Conservation (phyloP, 768 basidiomycete species). For the Mycena metata region DNA sequence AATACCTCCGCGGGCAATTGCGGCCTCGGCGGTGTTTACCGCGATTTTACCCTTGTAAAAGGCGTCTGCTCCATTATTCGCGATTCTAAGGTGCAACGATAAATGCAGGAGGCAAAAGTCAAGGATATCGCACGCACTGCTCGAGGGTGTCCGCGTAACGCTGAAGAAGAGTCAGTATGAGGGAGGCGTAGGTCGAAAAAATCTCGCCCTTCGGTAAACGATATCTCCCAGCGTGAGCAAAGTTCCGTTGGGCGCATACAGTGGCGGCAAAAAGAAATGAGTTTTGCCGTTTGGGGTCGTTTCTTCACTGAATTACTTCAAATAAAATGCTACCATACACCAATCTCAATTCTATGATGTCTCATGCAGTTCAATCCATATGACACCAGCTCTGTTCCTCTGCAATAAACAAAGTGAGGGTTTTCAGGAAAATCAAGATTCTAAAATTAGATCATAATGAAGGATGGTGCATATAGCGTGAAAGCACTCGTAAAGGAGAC, state of each 20-base stretch:
- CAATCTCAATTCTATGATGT: too few species aligned
- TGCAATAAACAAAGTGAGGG: too few species aligned
- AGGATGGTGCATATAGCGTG: too few species aligned
- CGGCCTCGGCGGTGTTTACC: conserved; percentile 31
- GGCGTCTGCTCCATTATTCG: conserved; percentile 39
- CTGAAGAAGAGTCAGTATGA: conserved; percentile 3
- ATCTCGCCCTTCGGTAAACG: conserved; percentile 39
- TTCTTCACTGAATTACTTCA: too few species aligned
- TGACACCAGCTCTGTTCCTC: too few species aligned
- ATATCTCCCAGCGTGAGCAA: conserved; percentile 38
- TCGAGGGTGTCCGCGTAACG: conserved; percentile 45
- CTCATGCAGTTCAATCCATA: too few species aligned
- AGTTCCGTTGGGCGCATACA: conserved; percentile 46
- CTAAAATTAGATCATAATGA: too few species aligned
- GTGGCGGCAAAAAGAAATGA: too few species aligned
- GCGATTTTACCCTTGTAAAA: conserved; percentile 42
- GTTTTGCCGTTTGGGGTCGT: too few species aligned
- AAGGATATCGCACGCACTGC: not conserved
- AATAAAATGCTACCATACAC: too few species aligned
- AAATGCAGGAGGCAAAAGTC: not conserved
- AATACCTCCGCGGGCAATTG: conserved; percentile 35
- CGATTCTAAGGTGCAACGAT: conserved; percentile 19
- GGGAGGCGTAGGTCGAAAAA: not conserved
- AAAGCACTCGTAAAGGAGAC: too few species aligned
- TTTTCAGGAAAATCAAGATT: too few species aligned